Conservation (phyloP, 83 land plant genomes). For the Diphasiastrum complanatum region DNA sequence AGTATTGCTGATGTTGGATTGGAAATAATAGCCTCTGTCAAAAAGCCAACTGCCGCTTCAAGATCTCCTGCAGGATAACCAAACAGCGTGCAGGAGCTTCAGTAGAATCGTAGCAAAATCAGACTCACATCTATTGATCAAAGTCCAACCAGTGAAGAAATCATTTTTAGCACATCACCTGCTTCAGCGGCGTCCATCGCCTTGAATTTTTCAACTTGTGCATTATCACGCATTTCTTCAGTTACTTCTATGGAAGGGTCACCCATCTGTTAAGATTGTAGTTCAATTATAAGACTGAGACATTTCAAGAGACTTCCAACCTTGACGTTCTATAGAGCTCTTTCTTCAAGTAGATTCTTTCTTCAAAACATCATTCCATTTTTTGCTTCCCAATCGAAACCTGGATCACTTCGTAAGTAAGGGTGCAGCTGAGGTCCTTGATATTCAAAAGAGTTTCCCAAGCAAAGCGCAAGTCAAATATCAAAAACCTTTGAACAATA, state of each 20-base stretch:
- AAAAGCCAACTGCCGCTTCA: conserved; percentile 62
- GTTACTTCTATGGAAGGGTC: conserved; percentile 77
- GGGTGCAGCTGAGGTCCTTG: too few species aligned
- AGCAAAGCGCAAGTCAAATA: too few species aligned
- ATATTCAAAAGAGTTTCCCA: too few species aligned
- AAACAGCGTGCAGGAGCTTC: not conserved
- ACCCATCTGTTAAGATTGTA: conserved; percentile 58
- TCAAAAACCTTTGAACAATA: too few species aligned
- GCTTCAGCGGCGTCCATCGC: conserved; percentile 86
- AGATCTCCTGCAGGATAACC: conserved; percentile 49
- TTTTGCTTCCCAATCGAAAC: too few species aligned
- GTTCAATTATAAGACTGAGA: not conserved
- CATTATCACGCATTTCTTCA: conserved; percentile 76
- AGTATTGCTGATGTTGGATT: conserved; percentile 92
- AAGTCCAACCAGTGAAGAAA: too few species aligned
- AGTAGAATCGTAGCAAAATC: too few species aligned
- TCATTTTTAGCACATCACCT: conserved; percentile 50
- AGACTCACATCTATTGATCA: too few species aligned
- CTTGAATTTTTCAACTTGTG: conserved; percentile 64
- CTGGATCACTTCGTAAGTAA: too few species aligned
- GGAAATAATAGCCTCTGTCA: conserved; percentile 74
- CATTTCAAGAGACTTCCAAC: not conserved
- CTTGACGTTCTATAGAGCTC: too few species aligned
- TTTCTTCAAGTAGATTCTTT: too few species aligned
- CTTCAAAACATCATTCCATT: too few species aligned